Conservation (phyloP, 2,329 filamentous ascomycete genomes). For the Fusarium sp. region DNA sequence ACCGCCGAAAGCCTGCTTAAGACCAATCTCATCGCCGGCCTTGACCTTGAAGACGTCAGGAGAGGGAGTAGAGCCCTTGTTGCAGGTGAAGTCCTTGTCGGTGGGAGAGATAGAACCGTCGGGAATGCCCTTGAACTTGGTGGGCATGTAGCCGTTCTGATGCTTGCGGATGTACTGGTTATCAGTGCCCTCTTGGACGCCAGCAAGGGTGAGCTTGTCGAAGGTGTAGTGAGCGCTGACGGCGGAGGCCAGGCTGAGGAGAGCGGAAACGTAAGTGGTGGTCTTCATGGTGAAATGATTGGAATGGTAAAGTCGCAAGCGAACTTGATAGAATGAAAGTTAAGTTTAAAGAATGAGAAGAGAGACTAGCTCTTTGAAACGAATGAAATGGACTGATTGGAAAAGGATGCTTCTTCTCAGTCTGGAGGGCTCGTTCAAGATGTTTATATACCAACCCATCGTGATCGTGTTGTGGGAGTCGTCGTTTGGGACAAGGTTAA, state of each 20-base stretch:
- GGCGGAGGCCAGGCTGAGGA: constrained; percentile 11
- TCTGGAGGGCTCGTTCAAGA: background rate
- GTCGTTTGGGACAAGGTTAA: background rate
- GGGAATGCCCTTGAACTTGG: constrained; percentile 13
- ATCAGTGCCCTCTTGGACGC: background rate
- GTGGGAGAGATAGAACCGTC: constrained; percentile 12
- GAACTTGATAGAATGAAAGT: constrained; percentile 10
- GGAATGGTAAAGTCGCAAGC: constrained; percentile 5
- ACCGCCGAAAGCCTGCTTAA: constrained; percentile 13
- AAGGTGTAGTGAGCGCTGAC: constrained; percentile 24
- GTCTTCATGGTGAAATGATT: constrained; percentile 17
- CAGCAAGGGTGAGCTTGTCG: constrained; percentile 12
- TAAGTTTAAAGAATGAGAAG: constrained; percentile 9
- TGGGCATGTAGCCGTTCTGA: constrained; percentile 20
- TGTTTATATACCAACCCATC: background rate
- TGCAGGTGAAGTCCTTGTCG: constrained; percentile 22
- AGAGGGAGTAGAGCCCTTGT: constrained; percentile 3
- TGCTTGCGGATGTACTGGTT: constrained; percentile 24
- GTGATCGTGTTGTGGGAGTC: background rate
- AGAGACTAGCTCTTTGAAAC: constrained; percentile 25
- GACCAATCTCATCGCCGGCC: constrained; percentile 16
- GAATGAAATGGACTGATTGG: constrained; percentile 19
- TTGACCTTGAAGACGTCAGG: constrained; percentile 15
- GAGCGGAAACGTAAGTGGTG: constrained; percentile 11
- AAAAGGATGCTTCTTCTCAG: constrained; percentile 1